Conservation (phyloP, 2,329 filamentous ascomycete species). For the Ophiobolus disseminans region DNA sequence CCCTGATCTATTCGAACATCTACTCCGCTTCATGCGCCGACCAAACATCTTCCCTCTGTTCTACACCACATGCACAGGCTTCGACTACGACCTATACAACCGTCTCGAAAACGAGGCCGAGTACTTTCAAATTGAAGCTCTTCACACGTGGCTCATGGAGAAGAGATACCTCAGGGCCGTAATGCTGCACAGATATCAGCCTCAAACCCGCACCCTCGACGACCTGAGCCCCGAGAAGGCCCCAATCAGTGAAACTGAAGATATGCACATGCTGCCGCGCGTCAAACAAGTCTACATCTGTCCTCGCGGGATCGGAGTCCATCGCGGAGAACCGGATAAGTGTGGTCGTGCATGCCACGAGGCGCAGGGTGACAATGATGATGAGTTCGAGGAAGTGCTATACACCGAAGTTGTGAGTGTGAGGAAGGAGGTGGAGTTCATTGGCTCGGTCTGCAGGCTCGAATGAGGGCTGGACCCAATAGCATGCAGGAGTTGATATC, state of each 20-base stretch:
- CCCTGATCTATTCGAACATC: constrained; percentile 39
- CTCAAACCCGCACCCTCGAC: background rate
- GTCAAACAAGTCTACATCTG: constrained; percentile 18
- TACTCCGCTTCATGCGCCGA: constrained; percentile 30
- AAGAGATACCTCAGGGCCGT: constrained; percentile 33
- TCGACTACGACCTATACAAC: constrained; percentile 46
- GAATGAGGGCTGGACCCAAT: background rate
- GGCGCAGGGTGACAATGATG: background rate
- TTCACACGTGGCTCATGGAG: constrained; percentile 42
- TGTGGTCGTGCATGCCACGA: constrained; percentile 13
- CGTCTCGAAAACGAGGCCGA: constrained; percentile 42
- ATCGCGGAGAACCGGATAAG: constrained; percentile 11
- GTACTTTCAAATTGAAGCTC: constrained; percentile 40
- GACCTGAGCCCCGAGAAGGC: background rate
- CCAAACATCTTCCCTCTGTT: constrained; percentile 39
- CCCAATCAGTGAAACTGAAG: background rate
- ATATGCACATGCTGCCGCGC: background rate
- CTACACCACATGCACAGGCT: constrained; percentile 36
- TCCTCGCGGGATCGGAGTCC: constrained; percentile 17
- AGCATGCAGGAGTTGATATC: background rate
- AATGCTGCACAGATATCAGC: background rate
- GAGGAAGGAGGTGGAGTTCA: constrained; percentile 11
- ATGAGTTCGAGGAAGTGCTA: constrained; percentile 16
- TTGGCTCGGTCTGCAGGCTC: constrained; percentile 11
- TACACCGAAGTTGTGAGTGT: constrained; percentile 14